phyloP scores from a whole-genome alignment of 192 early-diverging fungal genomes.

The Gryganskiella cystojenkinii region DNA sequence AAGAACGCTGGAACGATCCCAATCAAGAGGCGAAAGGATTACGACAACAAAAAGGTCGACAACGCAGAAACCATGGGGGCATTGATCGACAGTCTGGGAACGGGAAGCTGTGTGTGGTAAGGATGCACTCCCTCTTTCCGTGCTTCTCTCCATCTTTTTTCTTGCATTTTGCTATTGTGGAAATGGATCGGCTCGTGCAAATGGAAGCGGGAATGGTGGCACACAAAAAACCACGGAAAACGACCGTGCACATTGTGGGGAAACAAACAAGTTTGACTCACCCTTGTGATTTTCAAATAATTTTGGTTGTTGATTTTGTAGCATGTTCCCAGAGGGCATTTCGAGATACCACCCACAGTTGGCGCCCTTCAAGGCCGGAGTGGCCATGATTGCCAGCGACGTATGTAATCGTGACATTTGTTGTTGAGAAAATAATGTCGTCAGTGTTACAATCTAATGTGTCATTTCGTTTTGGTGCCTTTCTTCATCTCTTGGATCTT shows the following conservation, averaged over 20 bases:
- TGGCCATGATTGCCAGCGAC: slow-evolving; percentile 56
- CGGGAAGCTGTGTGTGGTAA: slow-evolving; percentile 45
- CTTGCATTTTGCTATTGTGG: too few species aligned
- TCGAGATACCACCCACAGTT: slow-evolving; percentile 48
- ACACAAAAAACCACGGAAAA: too few species aligned
- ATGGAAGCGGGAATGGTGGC: neutral
- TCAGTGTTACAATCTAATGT: neutral
- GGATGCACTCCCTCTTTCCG: neutral
- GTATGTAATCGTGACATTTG: slow-evolving; percentile 21
- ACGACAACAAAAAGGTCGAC: slow-evolving; percentile 39
- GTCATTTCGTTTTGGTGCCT: too few species aligned
- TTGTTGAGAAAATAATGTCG: neutral
- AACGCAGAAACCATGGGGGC: slow-evolving; percentile 22
- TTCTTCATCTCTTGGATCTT: too few species aligned
- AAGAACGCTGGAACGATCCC: slow-evolving; percentile 52
- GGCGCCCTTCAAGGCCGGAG: slow-evolving; percentile 53
- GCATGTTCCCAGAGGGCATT: slow-evolving; percentile 55
- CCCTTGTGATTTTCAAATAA: neutral
- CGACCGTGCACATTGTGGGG: too few species aligned
- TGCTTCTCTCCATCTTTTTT: neutral
- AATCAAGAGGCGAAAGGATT: slow-evolving; percentile 51
- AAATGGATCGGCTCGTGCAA: too few species aligned
- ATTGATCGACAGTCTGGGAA: slow-evolving; percentile 31
- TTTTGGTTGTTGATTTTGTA: slow-evolving; percentile 4
- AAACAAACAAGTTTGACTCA: too few species aligned